Conservation (phyloP, 2,329 filamentous ascomycete genomes). For the Ilyonectria mors-panacis region DNA sequence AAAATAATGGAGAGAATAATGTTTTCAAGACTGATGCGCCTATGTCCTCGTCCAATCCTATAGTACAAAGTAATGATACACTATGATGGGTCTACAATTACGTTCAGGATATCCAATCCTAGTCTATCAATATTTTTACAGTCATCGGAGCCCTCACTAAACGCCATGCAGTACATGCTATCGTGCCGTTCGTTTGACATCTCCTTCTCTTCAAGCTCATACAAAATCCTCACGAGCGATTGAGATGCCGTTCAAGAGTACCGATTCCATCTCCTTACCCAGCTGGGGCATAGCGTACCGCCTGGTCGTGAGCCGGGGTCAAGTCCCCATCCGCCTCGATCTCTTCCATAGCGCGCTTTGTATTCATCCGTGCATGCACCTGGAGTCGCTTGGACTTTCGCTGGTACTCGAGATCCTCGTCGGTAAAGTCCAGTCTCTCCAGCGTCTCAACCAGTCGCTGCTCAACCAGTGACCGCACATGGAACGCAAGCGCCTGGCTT, state of each 20-base stretch:
- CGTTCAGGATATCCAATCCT: background rate
- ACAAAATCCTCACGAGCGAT: no score
- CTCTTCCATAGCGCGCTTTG: constrained; percentile 30
- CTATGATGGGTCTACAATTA: background rate
- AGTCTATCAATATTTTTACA: constrained; percentile 10
- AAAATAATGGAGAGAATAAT: no score
- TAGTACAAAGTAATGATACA: background rate
- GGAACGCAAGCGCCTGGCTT: constrained; percentile 81
- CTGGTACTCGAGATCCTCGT: constrained; percentile 50
- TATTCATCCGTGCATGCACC: constrained; percentile 36
- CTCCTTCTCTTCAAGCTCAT: background rate
- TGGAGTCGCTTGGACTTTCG: constrained; percentile 43
- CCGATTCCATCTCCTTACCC: background rate
- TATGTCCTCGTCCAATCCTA: no score
- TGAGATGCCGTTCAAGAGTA: background rate
- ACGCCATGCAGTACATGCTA: constrained; percentile 12
- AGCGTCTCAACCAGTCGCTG: constrained; percentile 71
- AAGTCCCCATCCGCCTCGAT: constrained; percentile 2
- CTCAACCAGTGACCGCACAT: constrained; percentile 85
- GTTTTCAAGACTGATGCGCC: no score
- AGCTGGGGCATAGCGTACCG: background rate
- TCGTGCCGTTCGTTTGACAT: background rate
- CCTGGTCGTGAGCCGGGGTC: background rate
- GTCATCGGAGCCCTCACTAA: background rate
- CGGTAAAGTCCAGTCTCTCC: constrained; percentile 66